A percentile compares a stretch with the other conserved stretches of the same genome.
These are phyloP conservation scores for Phytophthora citrophthora DNA, from an alignment of 352 stramenopile species.

Conservation along the genomic window DNA sequence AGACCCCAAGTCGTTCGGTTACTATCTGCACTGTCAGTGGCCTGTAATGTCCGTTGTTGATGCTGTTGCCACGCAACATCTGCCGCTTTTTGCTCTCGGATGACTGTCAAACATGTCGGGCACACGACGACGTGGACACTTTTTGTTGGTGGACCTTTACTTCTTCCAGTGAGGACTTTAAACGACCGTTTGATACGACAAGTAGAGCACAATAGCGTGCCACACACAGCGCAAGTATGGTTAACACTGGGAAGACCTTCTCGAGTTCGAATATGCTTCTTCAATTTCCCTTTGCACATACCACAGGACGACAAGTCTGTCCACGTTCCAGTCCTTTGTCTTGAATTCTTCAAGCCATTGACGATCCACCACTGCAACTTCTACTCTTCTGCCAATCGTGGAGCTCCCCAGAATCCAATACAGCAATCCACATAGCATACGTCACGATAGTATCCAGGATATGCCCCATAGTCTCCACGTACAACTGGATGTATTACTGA, in stretches of 20 bases:
- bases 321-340: slow-evolving; percentile 2
- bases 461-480: slow-evolving; percentile 37
- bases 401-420: slow-evolving; percentile 22
- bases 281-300: slow-evolving; percentile 14
- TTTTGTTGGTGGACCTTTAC: slow-evolving; percentile 7
- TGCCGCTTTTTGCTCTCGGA: slow-evolving; percentile 1
- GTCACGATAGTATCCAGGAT: slow-evolving; percentile 29
- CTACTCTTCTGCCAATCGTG: slow-evolving; percentile 16
- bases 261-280: background rate
- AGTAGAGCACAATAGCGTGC: slow-evolving; percentile 6
- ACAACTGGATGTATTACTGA: slow-evolving; percentile 15
- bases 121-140: slow-evolving; percentile 20
- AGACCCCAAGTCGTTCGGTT: slow-evolving; percentile 12
- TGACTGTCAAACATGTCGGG: slow-evolving; percentile 3
- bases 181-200: slow-evolving; percentile 16
- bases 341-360: slow-evolving; percentile 10
- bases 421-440: slow-evolving; percentile 25
- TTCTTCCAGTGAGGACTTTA: slow-evolving; percentile 16
- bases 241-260: slow-evolving; percentile 1
- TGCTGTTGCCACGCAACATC: slow-evolving; percentile 18
- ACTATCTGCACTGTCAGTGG: slow-evolving; percentile 9
- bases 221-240: slow-evolving; percentile 14
- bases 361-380: slow-evolving; percentile 26
- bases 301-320: slow-evolving; percentile 8
- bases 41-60: slow-evolving; percentile 9